These are phyloP conservation scores for Ustilago curta DNA, from an alignment of 1,284 basidiomycete genomes.

Conservation along the genomic window DNA sequence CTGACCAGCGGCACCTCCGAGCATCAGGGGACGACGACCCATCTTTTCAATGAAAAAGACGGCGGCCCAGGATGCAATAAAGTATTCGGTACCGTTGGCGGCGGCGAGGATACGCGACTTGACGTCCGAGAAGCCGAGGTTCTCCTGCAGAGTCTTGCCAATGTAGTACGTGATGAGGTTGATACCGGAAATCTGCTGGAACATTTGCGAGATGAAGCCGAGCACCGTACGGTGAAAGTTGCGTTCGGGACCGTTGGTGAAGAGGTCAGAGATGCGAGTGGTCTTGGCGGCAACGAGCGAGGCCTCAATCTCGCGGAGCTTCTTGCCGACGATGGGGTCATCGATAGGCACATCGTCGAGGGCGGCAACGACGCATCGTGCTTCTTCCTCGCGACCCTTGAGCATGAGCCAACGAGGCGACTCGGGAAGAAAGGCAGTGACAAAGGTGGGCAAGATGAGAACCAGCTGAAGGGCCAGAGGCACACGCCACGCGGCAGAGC, in stretches of 20 bases:
- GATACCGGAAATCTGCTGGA: conserved; percentile 67
- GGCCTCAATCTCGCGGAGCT: conserved; percentile 59
- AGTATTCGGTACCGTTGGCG: conserved; percentile 68
- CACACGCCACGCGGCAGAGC: conserved; percentile 59
- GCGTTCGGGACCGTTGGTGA: conserved; percentile 64
- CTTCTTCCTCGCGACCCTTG: conserved; percentile 57
- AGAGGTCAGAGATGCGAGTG: conserved; percentile 52
- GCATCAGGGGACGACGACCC: conserved; percentile 66
- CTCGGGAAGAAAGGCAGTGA: conserved; percentile 66
- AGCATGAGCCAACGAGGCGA: conserved; percentile 68
- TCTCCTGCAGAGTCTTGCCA: conserved; percentile 63
- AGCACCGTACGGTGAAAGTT: conserved; percentile 66
- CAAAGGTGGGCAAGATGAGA: conserved; percentile 65
- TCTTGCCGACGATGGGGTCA: conserved; percentile 51
- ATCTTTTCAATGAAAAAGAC: conserved; percentile 63
- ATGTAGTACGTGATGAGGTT: conserved; percentile 68
- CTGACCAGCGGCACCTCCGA: conserved; percentile 60
- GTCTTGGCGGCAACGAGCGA: conserved; percentile 50
- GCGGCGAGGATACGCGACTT: conserved; percentile 65
- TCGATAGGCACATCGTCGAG: conserved; percentile 58
- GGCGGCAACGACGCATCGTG: conserved; percentile 57
- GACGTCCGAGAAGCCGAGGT: conserved; percentile 58
- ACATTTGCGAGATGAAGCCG: conserved; percentile 65
- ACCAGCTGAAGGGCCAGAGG: conserved; percentile 67
- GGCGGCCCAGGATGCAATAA: conserved; percentile 65